phyloP scores from a whole-genome alignment of 129 eudicot genomes.

The Cynara cardunculus region DNA sequence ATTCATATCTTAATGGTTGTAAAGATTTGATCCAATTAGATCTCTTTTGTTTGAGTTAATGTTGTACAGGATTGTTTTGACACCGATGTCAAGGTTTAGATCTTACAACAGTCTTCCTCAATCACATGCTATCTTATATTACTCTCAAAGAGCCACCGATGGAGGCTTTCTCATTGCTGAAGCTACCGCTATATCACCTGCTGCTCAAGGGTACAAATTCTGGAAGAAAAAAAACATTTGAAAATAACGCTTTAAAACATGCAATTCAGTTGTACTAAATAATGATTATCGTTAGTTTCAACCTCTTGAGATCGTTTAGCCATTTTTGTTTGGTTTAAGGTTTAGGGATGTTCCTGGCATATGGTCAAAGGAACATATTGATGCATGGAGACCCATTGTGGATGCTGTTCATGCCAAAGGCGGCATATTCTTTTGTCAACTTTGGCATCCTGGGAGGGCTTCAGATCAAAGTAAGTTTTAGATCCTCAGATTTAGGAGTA shows the following conservation, averaged over 20 bases:
- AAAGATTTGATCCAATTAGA: background rate
- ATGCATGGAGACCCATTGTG: constrained; percentile 51
- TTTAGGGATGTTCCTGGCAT: constrained; percentile 40
- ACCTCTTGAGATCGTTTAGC: background rate
- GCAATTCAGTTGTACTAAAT: background rate
- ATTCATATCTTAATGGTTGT: background rate
- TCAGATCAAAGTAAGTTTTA: constrained; percentile 38
- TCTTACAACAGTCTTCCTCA: constrained; percentile 34
- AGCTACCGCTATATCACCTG: constrained; percentile 31
- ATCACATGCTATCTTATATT: constrained; percentile 33
- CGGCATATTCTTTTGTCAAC: constrained; percentile 41
- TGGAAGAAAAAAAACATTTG: background rate
- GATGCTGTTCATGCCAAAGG: constrained; percentile 58
- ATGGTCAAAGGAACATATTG: constrained; percentile 41
- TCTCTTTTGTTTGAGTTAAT: background rate
- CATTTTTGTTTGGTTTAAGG: constrained; percentile 7
- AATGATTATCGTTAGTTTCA: background rate
- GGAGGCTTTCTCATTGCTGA: constrained; percentile 41
- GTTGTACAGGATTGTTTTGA: constrained; percentile 33
- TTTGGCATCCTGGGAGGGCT: constrained; percentile 46
- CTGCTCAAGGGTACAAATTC: constrained; percentile 31
- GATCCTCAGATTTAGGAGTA: background rate
- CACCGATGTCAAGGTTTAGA: constrained; percentile 45
- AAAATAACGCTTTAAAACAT: background rate
- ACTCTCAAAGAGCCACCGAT: constrained; percentile 40